These are phyloP conservation scores for Fistulinella staudtii DNA, from an alignment of 1,284 basidiomycete genomes.

Conservation along the genomic window DNA sequence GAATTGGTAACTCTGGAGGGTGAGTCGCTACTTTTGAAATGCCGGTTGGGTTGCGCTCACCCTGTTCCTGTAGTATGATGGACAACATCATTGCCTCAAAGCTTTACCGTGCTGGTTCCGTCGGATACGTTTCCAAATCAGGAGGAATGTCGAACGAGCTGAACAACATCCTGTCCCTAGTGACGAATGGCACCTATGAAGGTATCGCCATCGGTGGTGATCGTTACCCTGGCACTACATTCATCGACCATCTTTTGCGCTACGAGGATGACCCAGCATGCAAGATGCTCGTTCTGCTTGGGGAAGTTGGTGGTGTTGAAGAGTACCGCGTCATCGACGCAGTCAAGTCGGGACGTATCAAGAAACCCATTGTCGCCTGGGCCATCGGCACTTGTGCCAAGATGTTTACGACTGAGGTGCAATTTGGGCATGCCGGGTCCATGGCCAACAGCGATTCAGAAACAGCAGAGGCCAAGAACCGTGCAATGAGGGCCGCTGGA, in stretches of 20 bases:
- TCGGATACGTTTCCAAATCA: conserved; percentile 99
- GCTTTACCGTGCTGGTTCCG: conserved; percentile 96
- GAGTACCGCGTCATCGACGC: conserved; percentile 99
- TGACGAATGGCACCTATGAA: conserved; percentile 99
- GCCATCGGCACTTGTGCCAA: conserved; percentile 99
- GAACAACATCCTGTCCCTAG: conserved; percentile 98
- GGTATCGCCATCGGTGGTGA: conserved; percentile 99
- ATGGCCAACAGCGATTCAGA: conserved; percentile 98
- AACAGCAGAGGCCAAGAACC: conserved; percentile 98
- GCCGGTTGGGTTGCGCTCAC: conserved; percentile 5
- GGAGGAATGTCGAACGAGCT: conserved; percentile 99
- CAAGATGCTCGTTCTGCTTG: conserved; percentile 98
- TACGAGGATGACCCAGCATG: conserved; percentile 97
- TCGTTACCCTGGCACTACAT: conserved; percentile 96
- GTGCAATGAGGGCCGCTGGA: conserved; percentile 90
- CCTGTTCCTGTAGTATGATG: conserved; percentile 84
- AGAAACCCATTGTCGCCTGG: conserved; percentile 99
- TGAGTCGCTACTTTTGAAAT: conserved; percentile 33
- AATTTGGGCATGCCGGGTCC: conserved; percentile 97
- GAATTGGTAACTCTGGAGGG: conserved; percentile 99
- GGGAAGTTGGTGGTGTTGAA: conserved; percentile 98
- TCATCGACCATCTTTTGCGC: conserved; percentile 98
- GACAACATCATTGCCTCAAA: conserved; percentile 99
- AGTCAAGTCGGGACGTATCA: conserved; percentile 91
- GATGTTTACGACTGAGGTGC: conserved; percentile 99